Evolutionary conservation across 1,284 basidiomycete species (phyloP), one percentile per base, ranked within the genome.

Genomic region (Ganoderma sinense): DNA sequence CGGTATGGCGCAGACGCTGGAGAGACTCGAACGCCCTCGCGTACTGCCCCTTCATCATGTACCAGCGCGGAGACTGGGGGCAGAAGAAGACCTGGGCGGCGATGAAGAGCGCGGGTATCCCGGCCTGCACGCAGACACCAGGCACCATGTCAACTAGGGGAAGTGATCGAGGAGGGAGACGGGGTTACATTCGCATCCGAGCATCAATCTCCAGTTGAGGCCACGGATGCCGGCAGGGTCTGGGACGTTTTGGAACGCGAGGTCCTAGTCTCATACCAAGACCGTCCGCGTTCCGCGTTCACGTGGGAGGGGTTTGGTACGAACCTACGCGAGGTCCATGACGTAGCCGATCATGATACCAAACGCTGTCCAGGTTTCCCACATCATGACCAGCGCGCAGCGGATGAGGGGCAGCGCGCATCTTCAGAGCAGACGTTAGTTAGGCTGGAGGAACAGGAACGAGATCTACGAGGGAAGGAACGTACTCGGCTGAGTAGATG

Each of bases 351-450:
- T 59, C 83, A 87, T 89, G 75, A 93, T 93, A 55, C 91, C 92
- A 73, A 93, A 93, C 0, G 92, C 92, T 4, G 92, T 94, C 89
- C 89, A 91, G 73, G 88, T 86, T 78, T 90, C 88, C 85, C 91
- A 92, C 84, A 91, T 90, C 93, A 94, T 94, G 58, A 93, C 92
- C 7, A 95, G 85, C 0, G 89, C 92, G 58, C 93, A 93, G 72
- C 93, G 90, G 66, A 95, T 93, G 20, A 85, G 78, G 0, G 92
- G 86, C 0, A 93, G 94, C 0, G 89, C 84, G 73, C 88, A 89
- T 26, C 67, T 68, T 13, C 20, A 3, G n/a, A 20, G 18, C 7
- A 2, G 8, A 10, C 10, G 48, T 26, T 26, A 51, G 40, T n/a
- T 23, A 20, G 20, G 7, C 18, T 11, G 20, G 33, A 36, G 11